Evolutionary conservation across 2,329 filamentous ascomycete species (phyloP), one percentile per base, ranked within the genome.

Genomic region (Cladophialophora exuberans): DNA sequence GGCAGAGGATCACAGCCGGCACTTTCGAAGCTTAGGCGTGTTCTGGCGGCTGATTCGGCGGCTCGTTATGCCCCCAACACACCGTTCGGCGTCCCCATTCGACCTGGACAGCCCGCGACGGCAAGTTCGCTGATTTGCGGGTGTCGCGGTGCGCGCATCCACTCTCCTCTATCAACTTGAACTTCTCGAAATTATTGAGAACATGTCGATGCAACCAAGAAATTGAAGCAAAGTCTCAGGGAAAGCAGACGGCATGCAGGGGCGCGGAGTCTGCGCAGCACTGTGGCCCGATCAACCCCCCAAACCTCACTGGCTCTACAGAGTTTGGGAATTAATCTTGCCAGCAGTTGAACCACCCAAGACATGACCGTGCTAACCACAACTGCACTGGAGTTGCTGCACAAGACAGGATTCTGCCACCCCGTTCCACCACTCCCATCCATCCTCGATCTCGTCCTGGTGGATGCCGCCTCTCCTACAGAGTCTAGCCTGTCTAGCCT

Each of bases 111-210:
- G 26, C 55, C 55, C 41, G 22, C 44, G 22, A 54, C 58, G 58
- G 58, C 39, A 57, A 54, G 53, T 39, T 36, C 54, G 48, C 48
- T 53, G 38, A 56, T 52, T 60, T 51, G 54, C 33, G 41, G 52
- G 15, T 30, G 23, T 26, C 38, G 7, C 26, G 28, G 11, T 6
- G 22, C 3, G 6, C 9, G 41, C 52, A 52, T 53, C 56, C 59
- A 61, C 56, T 61, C 53, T 59, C 58, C 47, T 61, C 58, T 58
- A 61, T 61, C 58, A 58, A n/a, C n/a, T n/a, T n/a, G n/a, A n/a
- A n/a, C n/a, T n/a, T n/a, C n/a, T n/a, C n/a, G n/a, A n/a, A n/a
- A n/a, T n/a, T n/a, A n/a, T n/a, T n/a, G n/a, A n/a, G n/a, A n/a
- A n/a, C n/a, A n/a, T 11, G 39, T 42, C 13, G 36, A 39, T 39